phyloP scores from a whole-genome alignment of 345 rosid genomes.

The Rhizophora apiculata region DNA sequence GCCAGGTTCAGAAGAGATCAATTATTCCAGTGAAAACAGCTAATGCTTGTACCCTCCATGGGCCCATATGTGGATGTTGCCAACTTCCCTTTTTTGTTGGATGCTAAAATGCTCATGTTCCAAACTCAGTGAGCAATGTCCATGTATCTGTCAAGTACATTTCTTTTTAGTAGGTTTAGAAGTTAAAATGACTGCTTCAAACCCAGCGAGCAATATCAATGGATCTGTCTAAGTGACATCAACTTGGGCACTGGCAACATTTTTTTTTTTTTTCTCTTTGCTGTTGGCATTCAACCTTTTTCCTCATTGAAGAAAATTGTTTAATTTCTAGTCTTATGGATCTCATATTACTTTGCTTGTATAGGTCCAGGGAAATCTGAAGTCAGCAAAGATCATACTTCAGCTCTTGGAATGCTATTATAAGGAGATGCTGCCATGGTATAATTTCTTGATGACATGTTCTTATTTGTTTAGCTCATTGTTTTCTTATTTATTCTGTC shows the following conservation, averaged over 20 bases:
- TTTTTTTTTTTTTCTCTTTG: not conserved
- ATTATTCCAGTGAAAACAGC: slow-evolving; percentile 15
- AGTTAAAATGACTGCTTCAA: not conserved
- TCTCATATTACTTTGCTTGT: slow-evolving; percentile 18
- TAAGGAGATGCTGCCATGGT: slow-evolving; percentile 72
- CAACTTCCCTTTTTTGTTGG: not conserved
- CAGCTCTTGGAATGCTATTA: slow-evolving; percentile 76
- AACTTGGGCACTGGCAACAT: not conserved
- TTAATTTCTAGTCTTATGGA: not conserved
- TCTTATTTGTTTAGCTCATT: slow-evolving; percentile 14
- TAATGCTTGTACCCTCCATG: slow-evolving; percentile 7
- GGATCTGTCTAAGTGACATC: not conserved
- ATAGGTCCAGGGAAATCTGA: slow-evolving; percentile 56
- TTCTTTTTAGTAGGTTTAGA: too few species aligned
- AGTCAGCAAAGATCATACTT: slow-evolving; percentile 41
- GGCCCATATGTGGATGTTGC: not conserved
- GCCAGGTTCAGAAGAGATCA: slow-evolving; percentile 5
- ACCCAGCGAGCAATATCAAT: slow-evolving; percentile 7
- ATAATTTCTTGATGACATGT: slow-evolving; percentile 30
- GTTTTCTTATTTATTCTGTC: slow-evolving; percentile 1
- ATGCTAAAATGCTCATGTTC: not conserved
- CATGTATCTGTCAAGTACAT: too few species aligned
- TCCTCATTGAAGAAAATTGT: not conserved
- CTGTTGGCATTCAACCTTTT: not conserved
- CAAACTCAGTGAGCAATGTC: slow-evolving; percentile 3